These are phyloP conservation scores for Penicillium verrucosum DNA, from an alignment of 2,329 filamentous ascomycete genomes.

Conservation along the genomic window DNA sequence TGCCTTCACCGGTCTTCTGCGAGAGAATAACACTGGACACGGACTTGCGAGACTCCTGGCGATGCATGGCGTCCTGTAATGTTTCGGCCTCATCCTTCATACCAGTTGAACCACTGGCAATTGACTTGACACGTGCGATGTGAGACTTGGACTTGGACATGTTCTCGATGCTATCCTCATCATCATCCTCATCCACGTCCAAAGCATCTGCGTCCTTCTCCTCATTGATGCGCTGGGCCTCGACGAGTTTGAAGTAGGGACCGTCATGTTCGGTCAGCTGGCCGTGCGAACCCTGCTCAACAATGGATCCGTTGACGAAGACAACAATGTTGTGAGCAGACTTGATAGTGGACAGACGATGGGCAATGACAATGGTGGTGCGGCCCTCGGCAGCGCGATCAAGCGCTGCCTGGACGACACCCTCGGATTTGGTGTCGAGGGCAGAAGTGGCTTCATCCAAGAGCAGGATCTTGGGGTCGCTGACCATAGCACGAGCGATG, in stretches of 20 bases:
- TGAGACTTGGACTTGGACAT: conserved; percentile 29
- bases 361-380: conserved; percentile 94
- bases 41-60: conserved; percentile 52
- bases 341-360: conserved; percentile 90
- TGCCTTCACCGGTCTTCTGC: conserved; percentile 49
- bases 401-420: conserved; percentile 87
- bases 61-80: conserved; percentile 36
- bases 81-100: conserved; percentile 27
- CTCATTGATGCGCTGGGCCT: conserved; percentile 76
- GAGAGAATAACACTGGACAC: conserved; percentile 69
- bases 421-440: conserved; percentile 91
- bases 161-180: conserved; percentile 26
- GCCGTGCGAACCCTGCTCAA: conserved; percentile 89
- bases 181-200: conserved; percentile 26
- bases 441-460: conserved; percentile 94
- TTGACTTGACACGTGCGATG: conserved; percentile 32
- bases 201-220: conserved; percentile 44
- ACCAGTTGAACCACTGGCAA: conserved; percentile 28
- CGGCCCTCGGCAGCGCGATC: conserved; percentile 80
- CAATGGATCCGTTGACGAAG: conserved; percentile 77
- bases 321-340: conserved; percentile 95
- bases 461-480: conserved; percentile 84
- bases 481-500: conserved; percentile 86
- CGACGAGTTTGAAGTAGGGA: conserved; percentile 81
- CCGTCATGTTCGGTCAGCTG: conserved; percentile 66